These are phyloP conservation scores for Colletotrichum simmondsii DNA, from an alignment of 2,329 filamentous ascomycete species.

Conservation along the genomic window DNA sequence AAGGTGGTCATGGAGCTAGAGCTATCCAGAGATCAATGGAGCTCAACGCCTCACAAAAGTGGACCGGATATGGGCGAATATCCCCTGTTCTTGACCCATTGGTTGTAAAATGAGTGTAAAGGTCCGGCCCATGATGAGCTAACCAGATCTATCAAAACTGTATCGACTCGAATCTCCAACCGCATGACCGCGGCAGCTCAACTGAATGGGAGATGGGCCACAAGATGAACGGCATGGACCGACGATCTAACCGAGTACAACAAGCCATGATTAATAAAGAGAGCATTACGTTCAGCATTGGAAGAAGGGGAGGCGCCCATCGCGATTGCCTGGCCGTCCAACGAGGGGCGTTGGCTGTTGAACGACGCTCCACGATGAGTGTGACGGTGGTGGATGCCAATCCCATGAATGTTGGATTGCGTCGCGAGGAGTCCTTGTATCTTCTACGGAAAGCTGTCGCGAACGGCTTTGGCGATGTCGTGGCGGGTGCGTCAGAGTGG, in stretches of 20 bases:
- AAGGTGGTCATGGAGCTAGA: neutral
- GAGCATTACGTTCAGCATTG: neutral
- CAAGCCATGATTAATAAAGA: conserved; percentile 5
- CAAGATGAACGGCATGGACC: conserved; percentile 5
- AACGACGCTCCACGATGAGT: conserved; percentile 18
- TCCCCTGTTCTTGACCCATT: conserved; percentile 5
- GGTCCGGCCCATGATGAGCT: conserved; percentile 27
- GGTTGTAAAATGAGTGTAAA: neutral
- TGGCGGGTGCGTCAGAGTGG: neutral
- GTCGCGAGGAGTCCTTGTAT: neutral
- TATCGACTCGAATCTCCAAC: conserved; percentile 16
- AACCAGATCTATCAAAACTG: conserved; percentile 27
- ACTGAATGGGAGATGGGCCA: conserved; percentile 10
- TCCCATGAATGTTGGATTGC: neutral
- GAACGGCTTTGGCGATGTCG: conserved; percentile 1
- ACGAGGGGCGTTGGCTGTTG: neutral
- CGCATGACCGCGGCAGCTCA: conserved; percentile 12
- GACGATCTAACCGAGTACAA: conserved; percentile 8
- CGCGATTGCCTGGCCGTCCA: conserved; percentile 3
- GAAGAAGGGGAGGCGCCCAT: neutral
- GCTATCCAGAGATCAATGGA: neutral
- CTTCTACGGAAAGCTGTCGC: neutral
- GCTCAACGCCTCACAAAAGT: neutral
- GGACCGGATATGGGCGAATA: conserved; percentile 10
- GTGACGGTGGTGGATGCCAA: conserved; percentile 20